Percentiles rank a stretch among this genome's conserved stretches.
Evolutionary conservation across 1,284 basidiomycete species (phyloP).

Genomic region (Rhodotorula sp.): DNA sequence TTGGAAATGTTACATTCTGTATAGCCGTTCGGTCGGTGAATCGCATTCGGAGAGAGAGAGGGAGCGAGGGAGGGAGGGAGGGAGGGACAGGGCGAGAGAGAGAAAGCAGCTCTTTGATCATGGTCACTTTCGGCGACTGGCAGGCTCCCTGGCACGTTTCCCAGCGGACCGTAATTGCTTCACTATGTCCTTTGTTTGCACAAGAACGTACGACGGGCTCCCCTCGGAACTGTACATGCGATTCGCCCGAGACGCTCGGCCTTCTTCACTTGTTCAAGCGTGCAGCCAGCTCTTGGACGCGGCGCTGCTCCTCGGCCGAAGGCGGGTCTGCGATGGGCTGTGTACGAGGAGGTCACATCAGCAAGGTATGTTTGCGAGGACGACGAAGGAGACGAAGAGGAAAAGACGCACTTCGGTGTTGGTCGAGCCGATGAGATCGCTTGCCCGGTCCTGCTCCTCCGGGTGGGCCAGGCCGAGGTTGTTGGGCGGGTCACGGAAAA

Average conservation of each 20-base stretch:
- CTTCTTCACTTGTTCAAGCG: background rate
- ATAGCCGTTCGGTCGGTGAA: too few relatives aligned
- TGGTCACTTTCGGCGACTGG: too few relatives aligned
- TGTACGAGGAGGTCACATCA: background rate
- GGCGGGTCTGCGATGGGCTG: slow-evolving; percentile 11
- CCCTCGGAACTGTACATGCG: too few relatives aligned
- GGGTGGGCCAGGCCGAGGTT: slow-evolving; percentile 5
- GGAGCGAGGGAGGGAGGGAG: too few relatives aligned
- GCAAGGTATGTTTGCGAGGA: background rate
- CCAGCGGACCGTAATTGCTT: too few relatives aligned
- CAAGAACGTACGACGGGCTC: too few relatives aligned
- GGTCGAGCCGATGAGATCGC: slow-evolving; percentile 5
- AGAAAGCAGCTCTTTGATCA: too few relatives aligned
- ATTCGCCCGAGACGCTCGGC: background rate
- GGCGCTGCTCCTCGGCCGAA: background rate
- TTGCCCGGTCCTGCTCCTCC: slow-evolving; percentile 45
- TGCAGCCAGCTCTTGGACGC: background rate
- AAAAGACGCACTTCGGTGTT: slow-evolving; percentile 2
- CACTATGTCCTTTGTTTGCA: too few relatives aligned
- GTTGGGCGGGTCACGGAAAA: slow-evolving; percentile 9
- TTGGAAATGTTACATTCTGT: too few relatives aligned
- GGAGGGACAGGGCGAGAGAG: too few relatives aligned
- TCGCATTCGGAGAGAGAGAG: too few relatives aligned
- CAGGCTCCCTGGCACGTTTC: too few relatives aligned
- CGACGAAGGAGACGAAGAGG: background rate